Conservation (phyloP, 345 rosid species). For the Eucalyptus globulus region DNA sequence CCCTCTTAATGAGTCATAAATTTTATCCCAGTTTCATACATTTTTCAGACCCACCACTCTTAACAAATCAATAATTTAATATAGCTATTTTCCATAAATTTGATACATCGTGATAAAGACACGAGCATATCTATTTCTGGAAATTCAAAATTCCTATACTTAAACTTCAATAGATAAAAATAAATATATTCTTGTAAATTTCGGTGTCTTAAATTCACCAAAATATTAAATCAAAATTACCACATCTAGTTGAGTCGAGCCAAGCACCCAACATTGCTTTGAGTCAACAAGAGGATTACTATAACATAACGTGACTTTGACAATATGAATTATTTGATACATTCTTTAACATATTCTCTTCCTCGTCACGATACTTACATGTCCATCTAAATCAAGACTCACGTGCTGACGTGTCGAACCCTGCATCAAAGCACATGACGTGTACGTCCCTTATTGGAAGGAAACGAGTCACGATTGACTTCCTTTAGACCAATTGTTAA, state of each 20-base stretch:
- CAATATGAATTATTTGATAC: rapidly evolving
- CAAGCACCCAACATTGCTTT: rapidly evolving
- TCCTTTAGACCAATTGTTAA: neutral
- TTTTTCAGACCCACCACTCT: neutral
- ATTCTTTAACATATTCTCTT: neutral
- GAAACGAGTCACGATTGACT: neutral
- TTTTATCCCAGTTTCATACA: neutral
- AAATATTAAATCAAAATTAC: neutral
- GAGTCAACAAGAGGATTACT: neutral
- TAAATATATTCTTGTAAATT: neutral
- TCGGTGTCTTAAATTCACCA: rapidly evolving
- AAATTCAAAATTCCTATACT: neutral
- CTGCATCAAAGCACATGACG: neutral
- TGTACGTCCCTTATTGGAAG: neutral
- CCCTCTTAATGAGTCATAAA: rapidly evolving
- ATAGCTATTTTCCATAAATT: neutral
- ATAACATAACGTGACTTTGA: rapidly evolving
- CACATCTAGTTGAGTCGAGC: neutral
- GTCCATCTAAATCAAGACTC: neutral
- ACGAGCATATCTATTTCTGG: too few species aligned
- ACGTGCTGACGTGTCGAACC: neutral
- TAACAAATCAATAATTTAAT: neutral
- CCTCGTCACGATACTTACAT: rapidly evolving
- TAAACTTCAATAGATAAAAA: neutral
- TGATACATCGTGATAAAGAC: neutral